Conservation (phyloP, 1,284 basidiomycete species). For the Trametes sp. region DNA sequence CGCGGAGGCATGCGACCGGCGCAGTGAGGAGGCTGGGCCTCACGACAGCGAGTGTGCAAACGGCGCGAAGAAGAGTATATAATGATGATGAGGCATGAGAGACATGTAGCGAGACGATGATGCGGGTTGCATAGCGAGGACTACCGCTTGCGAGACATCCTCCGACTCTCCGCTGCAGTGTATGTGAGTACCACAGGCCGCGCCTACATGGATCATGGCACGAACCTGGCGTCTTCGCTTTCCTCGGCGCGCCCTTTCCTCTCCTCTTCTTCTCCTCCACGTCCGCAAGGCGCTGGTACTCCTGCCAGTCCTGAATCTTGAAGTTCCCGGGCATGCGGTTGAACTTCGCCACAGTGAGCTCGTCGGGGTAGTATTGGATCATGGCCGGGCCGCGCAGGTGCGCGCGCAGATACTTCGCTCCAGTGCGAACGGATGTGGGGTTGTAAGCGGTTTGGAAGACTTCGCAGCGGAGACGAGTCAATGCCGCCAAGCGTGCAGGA, state of each 20-base stretch:
- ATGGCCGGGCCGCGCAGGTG: slow-evolving; percentile 82
- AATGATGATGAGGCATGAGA: not conserved
- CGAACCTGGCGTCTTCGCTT: slow-evolving; percentile 74
- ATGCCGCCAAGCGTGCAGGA: slow-evolving; percentile 56
- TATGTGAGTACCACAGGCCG: not conserved
- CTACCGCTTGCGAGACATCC: slow-evolving; percentile 50
- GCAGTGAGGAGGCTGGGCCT: too few relatives aligned
- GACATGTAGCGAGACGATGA: not conserved
- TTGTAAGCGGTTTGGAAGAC: slow-evolving; percentile 90
- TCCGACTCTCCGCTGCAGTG: slow-evolving; percentile 52
- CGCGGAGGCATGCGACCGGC: too few relatives aligned
- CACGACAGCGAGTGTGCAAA: too few relatives aligned
- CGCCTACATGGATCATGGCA: slow-evolving; percentile 14
- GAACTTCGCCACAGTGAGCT: slow-evolving; percentile 59
- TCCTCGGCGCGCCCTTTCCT: slow-evolving; percentile 83
- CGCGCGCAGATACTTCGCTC: slow-evolving; percentile 84
- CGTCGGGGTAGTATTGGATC: slow-evolving; percentile 77
- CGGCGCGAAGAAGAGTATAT: too few relatives aligned
- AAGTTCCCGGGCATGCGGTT: slow-evolving; percentile 54
- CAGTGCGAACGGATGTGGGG: slow-evolving; percentile 77
- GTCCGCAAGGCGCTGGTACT: slow-evolving; percentile 71
- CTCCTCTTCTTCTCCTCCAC: slow-evolving; percentile 71
- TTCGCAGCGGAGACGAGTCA: slow-evolving; percentile 66
- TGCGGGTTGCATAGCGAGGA: not conserved
- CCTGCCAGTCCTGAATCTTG: slow-evolving; percentile 66